phyloP scores from a whole-genome alignment of 2,329 filamentous ascomycete genomes.

The Colletotrichum scovillei region DNA sequence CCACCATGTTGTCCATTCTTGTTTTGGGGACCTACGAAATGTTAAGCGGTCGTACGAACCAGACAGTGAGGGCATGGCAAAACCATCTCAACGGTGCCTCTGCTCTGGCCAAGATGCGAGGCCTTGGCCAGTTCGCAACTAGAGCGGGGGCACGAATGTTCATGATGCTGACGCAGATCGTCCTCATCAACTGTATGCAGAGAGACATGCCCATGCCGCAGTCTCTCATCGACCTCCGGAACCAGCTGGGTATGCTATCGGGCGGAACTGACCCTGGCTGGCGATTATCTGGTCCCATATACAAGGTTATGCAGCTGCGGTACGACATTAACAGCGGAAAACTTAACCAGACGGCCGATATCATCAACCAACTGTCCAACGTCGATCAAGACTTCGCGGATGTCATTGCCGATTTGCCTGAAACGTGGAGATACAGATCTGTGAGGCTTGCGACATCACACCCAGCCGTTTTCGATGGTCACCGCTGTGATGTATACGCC shows the following conservation, averaged over 20 bases:
- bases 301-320: constrained; percentile 58
- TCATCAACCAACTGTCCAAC: constrained; percentile 49
- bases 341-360: constrained; percentile 48
- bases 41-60: constrained; percentile 57
- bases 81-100: constrained; percentile 65
- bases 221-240: constrained; percentile 58
- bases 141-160: constrained; percentile 63
- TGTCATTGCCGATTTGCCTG: constrained; percentile 51
- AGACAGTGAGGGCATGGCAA: constrained; percentile 63
- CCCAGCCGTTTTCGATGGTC: constrained; percentile 52
- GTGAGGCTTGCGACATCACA: constrained; percentile 52
- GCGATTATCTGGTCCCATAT: constrained; percentile 56
- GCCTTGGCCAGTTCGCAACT: constrained; percentile 57
- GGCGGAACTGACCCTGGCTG: constrained; percentile 53
- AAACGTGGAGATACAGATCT: constrained; percentile 54
- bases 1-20: constrained; percentile 64
- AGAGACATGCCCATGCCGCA: constrained; percentile 59
- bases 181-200: constrained; percentile 64
- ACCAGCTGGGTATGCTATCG: constrained; percentile 51
- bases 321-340: constrained; percentile 55
- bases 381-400: constrained; percentile 57
- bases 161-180: constrained; percentile 62
- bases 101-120: constrained; percentile 61
- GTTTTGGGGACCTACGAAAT: constrained; percentile 67
- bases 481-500: constrained; percentile 57